These are phyloP conservation scores for Pseudogymnoascus sp. DNA, from an alignment of 2,329 filamentous ascomycete genomes.

Conservation along the genomic window DNA sequence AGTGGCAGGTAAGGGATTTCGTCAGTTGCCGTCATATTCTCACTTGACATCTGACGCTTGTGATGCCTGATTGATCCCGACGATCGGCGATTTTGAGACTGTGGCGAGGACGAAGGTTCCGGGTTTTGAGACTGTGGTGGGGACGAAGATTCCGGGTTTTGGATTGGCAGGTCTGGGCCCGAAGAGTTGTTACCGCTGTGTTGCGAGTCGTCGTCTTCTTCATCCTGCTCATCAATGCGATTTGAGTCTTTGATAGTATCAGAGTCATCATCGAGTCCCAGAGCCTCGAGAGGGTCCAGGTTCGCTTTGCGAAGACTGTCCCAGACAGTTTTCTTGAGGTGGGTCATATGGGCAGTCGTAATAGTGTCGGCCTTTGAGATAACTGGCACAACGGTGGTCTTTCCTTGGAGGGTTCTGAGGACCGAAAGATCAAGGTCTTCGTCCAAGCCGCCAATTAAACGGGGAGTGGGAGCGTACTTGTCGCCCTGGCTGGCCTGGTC, in stretches of 20 bases:
- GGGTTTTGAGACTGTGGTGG: slow-evolving; percentile 34
- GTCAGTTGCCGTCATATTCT: slow-evolving; percentile 39
- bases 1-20: slow-evolving; percentile 71
- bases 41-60: slow-evolving; percentile 31
- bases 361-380: slow-evolving; percentile 96
- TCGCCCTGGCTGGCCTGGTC: slow-evolving; percentile 42
- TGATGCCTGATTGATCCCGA: slow-evolving; percentile 28
- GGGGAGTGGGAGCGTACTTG: slow-evolving; percentile 37
- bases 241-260: slow-evolving; percentile 44
- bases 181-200: slow-evolving; percentile 24
- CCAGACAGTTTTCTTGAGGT: slow-evolving; percentile 86
- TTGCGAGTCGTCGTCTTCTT: slow-evolving; percentile 24
- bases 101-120: slow-evolving; percentile 30
- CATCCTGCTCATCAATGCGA: slow-evolving; percentile 38
- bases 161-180: slow-evolving; percentile 35
- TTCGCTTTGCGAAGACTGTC: slow-evolving; percentile 77
- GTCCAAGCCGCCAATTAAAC: slow-evolving; percentile 64
- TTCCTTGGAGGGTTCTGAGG: slow-evolving; percentile 77
- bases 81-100: slow-evolving; percentile 29
- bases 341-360: slow-evolving; percentile 88
- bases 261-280: slow-evolving; percentile 72
- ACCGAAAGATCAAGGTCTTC: slow-evolving; percentile 88
- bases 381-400: slow-evolving; percentile 91
- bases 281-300: slow-evolving; percentile 78
- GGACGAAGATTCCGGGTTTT: slow-evolving; percentile 20